Evolutionary conservation across 192 early-diverging fungal genomes (phyloP).

Genomic region (Coemansia sp.): DNA sequence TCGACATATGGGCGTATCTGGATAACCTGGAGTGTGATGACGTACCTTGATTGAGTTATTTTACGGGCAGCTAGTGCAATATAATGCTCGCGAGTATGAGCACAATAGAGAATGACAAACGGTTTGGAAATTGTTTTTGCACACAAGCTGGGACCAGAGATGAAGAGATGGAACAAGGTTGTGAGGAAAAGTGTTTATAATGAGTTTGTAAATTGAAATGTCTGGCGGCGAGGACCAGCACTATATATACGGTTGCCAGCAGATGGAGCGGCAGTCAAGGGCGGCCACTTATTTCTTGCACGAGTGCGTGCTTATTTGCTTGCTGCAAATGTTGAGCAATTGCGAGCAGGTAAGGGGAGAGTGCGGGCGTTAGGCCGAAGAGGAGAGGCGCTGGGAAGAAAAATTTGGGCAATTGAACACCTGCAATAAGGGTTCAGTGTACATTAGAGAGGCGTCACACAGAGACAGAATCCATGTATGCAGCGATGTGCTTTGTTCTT

Average conservation of each 20-base stretch:
- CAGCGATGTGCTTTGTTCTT: background rate
- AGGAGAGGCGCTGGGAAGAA: background rate
- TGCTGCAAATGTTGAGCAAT: slow-evolving; percentile 4
- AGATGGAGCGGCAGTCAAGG: background rate
- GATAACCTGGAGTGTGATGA: background rate
- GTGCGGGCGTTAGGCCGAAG: background rate
- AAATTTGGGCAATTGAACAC: background rate
- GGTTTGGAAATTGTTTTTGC: background rate
- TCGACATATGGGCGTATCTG: background rate
- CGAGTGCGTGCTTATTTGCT: background rate
- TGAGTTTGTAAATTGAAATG: background rate
- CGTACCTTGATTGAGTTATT: slow-evolving; percentile 9
- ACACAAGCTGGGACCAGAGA: background rate
- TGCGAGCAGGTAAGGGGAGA: background rate
- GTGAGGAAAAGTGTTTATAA: background rate
- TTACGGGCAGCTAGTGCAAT: background rate
- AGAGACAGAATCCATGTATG: slow-evolving; percentile 12
- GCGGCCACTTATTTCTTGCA: background rate
- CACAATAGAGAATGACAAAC: background rate
- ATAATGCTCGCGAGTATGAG: background rate
- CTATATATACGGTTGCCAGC: background rate
- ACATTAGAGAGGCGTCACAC: slow-evolving; percentile 3
- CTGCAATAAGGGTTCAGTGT: background rate
- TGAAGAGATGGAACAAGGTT: background rate
- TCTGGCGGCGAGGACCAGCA: background rate